Base-by-base conservation (phyloP, 257 asterid species). In the Nicotiana sylvestris region DNA sequence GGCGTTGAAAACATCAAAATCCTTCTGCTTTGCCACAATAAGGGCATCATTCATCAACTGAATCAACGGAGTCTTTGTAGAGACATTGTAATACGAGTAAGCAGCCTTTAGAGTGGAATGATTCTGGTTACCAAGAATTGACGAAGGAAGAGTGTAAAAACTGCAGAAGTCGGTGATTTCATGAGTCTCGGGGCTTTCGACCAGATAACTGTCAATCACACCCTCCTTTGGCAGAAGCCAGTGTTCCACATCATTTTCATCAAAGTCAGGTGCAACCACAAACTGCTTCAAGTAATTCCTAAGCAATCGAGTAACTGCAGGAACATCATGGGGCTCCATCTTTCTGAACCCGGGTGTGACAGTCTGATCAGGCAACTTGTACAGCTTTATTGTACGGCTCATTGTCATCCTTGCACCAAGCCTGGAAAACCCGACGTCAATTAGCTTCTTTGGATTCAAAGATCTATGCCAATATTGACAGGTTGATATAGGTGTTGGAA, bases 381-480 rank as follows among this genome's bases (percentile, higher is more conserved):
- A 94, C 64, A 91, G 69, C 85, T 93, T 94, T 66, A 94, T 91
- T 11, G 98, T 91, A 60, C 98, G 90, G 83, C 97, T 94, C 97
- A 94, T 94, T 4, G 98, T 94, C 98, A 94, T 94, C 86, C 97
- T 90, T 17, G 93, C 97, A 51, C 97, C 95, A 3, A 94, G 92
- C 86, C 91, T 88, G 12, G 97, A 94, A 84, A 94, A 94, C 85
- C 98, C 98, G n/a, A 94, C 97, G 81, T 93, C 98, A 6, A 94
- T 91, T 46, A 94, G 93, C 85, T 94, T 94, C 87, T 94, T 94
- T 0, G 98, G 98, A 74, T 94, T 94, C 84, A 94, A 83, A 55
- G 97, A 91, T 69, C 97, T 88, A 83, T 94, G 98, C 98, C 98
- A 94, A 85, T 94, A 94, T 83, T 92, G 98, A 86, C 97, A 88